Evolutionary conservation across 129 eudicot genomes (phyloP).

Genomic region (Helianthus tuberosus): DNA sequence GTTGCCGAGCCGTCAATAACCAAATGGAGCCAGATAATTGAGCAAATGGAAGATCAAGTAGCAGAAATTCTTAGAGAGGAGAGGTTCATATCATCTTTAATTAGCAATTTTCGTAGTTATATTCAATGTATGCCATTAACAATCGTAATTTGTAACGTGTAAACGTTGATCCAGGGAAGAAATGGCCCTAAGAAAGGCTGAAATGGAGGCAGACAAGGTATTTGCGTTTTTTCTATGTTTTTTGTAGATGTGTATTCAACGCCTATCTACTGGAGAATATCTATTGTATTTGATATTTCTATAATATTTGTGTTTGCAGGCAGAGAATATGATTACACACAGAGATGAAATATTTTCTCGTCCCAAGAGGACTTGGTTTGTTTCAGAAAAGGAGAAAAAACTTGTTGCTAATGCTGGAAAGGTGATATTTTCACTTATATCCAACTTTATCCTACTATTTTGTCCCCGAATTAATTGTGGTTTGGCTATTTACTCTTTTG

Average conservation of each 20-base stretch:
- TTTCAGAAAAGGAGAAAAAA: conserved; percentile 83
- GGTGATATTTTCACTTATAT: conserved; percentile 44
- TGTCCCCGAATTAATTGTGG: background rate
- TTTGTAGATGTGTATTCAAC: background rate
- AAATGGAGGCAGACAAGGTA: conserved; percentile 97
- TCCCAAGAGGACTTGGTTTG: conserved; percentile 92
- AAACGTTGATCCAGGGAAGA: conserved; percentile 69
- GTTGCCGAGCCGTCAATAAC: conserved; percentile 84
- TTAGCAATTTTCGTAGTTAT: background rate
- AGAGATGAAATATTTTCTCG: conserved; percentile 87
- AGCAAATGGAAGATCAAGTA: conserved; percentile 92
- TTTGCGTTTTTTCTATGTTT: background rate
- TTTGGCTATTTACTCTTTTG: conserved; percentile 2
- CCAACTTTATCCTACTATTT: background rate
- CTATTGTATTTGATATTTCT: background rate
- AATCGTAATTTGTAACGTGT: background rate
- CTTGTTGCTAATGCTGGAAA: conserved; percentile 67
- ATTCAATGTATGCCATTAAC: background rate
- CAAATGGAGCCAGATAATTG: conserved; percentile 76
- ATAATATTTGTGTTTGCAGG: conserved; percentile 45
- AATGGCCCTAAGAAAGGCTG: conserved; percentile 93
- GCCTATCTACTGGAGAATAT: background rate
- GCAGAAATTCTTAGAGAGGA: conserved; percentile 82
- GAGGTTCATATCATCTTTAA: conserved; percentile 45
- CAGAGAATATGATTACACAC: conserved; percentile 89